phyloP scores from a whole-genome alignment of 73 alveolate species.

The Uronychia setigera region DNA sequence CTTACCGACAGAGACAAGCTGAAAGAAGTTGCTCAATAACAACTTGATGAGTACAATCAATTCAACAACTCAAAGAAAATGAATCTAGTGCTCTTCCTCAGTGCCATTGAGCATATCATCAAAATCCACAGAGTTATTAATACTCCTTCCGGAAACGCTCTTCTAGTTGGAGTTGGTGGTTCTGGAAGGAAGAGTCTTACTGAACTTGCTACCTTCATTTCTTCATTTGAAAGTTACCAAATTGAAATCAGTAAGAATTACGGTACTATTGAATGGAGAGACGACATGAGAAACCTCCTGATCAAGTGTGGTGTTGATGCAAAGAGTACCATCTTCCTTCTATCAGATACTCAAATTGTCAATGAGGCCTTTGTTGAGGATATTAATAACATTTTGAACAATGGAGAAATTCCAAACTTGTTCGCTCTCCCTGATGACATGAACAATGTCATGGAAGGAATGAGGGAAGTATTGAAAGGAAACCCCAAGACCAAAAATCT shows the following conservation, averaged over 20 bases:
- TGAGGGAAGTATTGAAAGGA: conserved; percentile 71
- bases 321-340: conserved; percentile 87
- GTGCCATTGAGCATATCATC: conserved; percentile 98
- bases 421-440: conserved; percentile 90
- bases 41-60: conserved; percentile 75
- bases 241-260: conserved; percentile 86
- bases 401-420: conserved; percentile 98
- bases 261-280: conserved; percentile 91
- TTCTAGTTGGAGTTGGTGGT: conserved; percentile 99
- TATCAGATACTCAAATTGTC: conserved; percentile 96
- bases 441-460: conserved; percentile 69
- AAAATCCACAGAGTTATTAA: conserved; percentile 96
- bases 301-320: conserved; percentile 88
- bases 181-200: conserved; percentile 99
- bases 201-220: conserved; percentile 96
- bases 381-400: conserved; percentile 95
- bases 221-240: conserved; percentile 76
- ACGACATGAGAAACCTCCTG: conserved; percentile 87
- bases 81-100: conserved; percentile 98
- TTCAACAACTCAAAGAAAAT: conserved; percentile 78
- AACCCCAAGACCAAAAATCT: conserved; percentile 43
- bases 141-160: conserved; percentile 98
- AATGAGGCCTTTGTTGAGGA: conserved; percentile 98
- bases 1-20: conserved; percentile 82
- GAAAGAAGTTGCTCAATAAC: conserved; percentile 36